Conservation (phyloP, 352 stramenopile genomes). For the Phytophthora cryptogea region DNA sequence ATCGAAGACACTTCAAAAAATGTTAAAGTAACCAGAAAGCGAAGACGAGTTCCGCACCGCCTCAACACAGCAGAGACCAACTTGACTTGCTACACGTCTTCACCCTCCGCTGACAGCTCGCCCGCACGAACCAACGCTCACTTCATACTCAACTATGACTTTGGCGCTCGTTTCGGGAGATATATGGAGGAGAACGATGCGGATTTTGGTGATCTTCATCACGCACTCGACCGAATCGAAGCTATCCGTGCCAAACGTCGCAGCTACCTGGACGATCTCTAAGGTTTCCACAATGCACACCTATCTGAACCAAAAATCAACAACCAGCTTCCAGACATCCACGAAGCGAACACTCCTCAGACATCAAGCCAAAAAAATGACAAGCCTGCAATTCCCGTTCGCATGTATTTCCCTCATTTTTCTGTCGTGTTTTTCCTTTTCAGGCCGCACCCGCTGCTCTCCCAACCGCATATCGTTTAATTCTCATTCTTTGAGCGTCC, state of each 20-base stretch:
- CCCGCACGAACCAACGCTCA: background rate
- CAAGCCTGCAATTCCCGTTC: slow-evolving; percentile 14
- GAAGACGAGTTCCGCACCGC: slow-evolving; percentile 10
- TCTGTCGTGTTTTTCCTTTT: slow-evolving; percentile 35
- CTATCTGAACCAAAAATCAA: slow-evolving; percentile 20
- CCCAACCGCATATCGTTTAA: slow-evolving; percentile 29
- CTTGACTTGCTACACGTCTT: background rate
- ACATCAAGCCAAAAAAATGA: slow-evolving; percentile 20
- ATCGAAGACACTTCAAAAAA: background rate
- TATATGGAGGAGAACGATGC: slow-evolving; percentile 17
- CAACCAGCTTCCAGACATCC: slow-evolving; percentile 2
- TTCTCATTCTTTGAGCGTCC: slow-evolving; percentile 10
- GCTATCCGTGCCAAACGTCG: slow-evolving; percentile 51
- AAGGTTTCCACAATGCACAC: background rate
- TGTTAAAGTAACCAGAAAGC: slow-evolving; percentile 19
- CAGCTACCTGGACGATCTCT: slow-evolving; percentile 14
- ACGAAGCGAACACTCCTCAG: slow-evolving; percentile 1
- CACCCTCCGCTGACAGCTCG: background rate
- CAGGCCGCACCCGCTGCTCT: slow-evolving; percentile 12
- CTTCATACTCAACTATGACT: slow-evolving; percentile 6
- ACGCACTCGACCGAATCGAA: slow-evolving; percentile 47
- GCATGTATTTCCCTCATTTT: slow-evolving; percentile 39
- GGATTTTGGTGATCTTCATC: slow-evolving; percentile 27
- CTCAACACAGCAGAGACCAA: slow-evolving; percentile 2
- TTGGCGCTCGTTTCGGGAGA: slow-evolving; percentile 7